Base-by-base conservation (phyloP, 2,329 filamentous ascomycete genomes). In the Ceratocystis cubensis region DNA sequence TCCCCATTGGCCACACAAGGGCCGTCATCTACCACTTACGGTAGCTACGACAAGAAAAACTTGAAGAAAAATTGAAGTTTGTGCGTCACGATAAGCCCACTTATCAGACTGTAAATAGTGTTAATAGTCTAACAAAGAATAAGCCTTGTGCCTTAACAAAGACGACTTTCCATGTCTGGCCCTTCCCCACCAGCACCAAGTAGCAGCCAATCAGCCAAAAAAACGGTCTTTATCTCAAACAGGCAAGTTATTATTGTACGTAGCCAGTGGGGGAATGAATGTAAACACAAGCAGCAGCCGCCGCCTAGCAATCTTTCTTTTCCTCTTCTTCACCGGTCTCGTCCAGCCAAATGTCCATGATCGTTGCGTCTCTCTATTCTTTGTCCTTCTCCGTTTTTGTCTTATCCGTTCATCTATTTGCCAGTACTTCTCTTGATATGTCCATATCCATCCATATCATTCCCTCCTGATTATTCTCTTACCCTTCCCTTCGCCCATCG, bases 21-120 rank as follows among this genome's bases (percentile, higher is more conserved):
- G 37, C 10, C 37, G 37, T 41, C 13, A 41, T 41, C 37, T 13
- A 41, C 37, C 8, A 48, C 17, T 48, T 48, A 48, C 17, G 20
- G 20, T 48, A n/a, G 8, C 46, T 48, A 50, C 22, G n/a, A 28
- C 48, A n/a, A 53, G 22, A 15, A 37, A 59, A 59, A 37, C 56
- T 59, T 59, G 56, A 59, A n/a, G 56, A 59, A 59, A 59, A 59
- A 59, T 59, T 8, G 17, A 59, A 59, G 56, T 59, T 59, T 59
- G 56, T 59, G 56, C 56, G 56, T n/a, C 7, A 1, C 56, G 56
- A 59, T 59, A 59, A 59, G 56, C 56, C 25, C 25, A 37, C 56
- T 59, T 10, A 13, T 33, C 28, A 57, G 56, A 10, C n/a, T 59
- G 56, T 59, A 59, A 41, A 8, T 4, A n/a, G 56, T 59, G 56